These are phyloP conservation scores for Polyplosphaeria fusca DNA, from an alignment of 495 filamentous ascomycete genomes.

Conservation along the genomic window DNA sequence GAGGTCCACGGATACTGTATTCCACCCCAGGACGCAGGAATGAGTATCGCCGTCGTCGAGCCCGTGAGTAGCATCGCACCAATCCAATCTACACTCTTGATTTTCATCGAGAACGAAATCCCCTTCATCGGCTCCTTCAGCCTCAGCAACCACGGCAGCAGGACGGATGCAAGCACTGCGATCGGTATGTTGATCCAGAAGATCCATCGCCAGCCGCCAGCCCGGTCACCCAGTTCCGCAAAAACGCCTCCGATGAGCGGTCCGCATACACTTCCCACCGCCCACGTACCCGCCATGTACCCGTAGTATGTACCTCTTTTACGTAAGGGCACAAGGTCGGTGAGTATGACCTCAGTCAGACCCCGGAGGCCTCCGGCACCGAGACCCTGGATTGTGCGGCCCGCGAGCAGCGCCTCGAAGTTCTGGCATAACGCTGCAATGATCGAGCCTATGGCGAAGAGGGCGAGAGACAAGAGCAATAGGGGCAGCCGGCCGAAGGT, in stretches of 20 bases:
- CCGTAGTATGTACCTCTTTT: conserved; percentile 47
- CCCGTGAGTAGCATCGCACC: conserved; percentile 47
- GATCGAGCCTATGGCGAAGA: conserved; percentile 58
- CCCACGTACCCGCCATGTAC: conserved; percentile 40
- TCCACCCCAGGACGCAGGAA: conserved; percentile 55
- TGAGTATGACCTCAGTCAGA: conserved; percentile 60
- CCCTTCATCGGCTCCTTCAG: conserved; percentile 39
- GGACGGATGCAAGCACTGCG: conserved; percentile 44
- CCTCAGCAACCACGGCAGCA: conserved; percentile 48
- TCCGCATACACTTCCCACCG: conserved; percentile 60
- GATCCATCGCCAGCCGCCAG: conserved; percentile 51
- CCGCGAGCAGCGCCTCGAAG: conserved; percentile 58
- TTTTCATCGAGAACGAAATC: conserved; percentile 15
- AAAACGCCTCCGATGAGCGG: conserved; percentile 66
- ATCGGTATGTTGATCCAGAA: conserved; percentile 57
- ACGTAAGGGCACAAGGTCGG: conserved; percentile 56
- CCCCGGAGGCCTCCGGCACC: conserved; percentile 64
- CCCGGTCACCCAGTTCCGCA: conserved; percentile 45
- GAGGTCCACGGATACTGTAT: conserved; percentile 48
- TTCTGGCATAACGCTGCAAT: conserved; percentile 55
- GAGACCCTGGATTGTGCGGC: conserved; percentile 65
- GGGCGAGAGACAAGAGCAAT: conserved; percentile 48
- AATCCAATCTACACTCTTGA: conserved; percentile 40
- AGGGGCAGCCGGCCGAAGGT: conserved; percentile 46
- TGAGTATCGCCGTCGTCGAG: conserved; percentile 45